A percentile compares a stretch with the other conserved stretches of the same genome.
Evolutionary conservation across 257 asterid species (phyloP).

Genomic region (Solanum sitiens): DNA sequence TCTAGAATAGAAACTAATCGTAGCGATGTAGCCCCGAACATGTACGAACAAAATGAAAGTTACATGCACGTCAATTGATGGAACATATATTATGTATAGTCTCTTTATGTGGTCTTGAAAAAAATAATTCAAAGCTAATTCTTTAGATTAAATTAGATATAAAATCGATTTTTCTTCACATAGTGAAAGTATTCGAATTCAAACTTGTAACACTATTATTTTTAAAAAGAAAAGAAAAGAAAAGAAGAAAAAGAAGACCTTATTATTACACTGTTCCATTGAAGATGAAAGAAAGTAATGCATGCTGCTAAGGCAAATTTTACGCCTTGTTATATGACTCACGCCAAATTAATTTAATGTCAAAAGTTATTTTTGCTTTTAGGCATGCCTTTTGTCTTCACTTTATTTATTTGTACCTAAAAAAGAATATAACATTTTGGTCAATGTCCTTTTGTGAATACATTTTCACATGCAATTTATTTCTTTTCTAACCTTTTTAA

Average conservation of each 20-base stretch:
- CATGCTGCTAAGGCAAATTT: neutral
- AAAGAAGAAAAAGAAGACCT: neutral
- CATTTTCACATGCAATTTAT: neutral
- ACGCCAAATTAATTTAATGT: neutral
- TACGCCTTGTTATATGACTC: neutral
- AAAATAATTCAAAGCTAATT: fast-evolving
- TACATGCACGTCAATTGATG: neutral
- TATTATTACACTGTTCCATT: neutral
- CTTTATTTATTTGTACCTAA: neutral
- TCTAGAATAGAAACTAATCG: neutral
- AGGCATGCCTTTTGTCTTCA: neutral
- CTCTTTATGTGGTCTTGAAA: neutral
- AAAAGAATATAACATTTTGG: neutral
- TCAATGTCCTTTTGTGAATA: neutral
- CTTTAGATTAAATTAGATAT: neutral
- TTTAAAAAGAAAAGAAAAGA: neutral
- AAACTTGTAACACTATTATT: neutral
- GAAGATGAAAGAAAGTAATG: neutral
- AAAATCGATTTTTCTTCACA: too few relatives aligned
- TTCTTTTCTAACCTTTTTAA: neutral
- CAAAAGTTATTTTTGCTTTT: neutral
- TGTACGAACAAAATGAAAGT: neutral
- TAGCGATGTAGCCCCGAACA: too few relatives aligned
- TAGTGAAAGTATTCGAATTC: neutral
- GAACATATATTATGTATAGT: neutral